Percentiles rank a stretch among this genome's conserved stretches.
Evolutionary conservation across 1,284 basidiomycete species (phyloP).

Genomic region (Fomitiporia mediterranea): DNA sequence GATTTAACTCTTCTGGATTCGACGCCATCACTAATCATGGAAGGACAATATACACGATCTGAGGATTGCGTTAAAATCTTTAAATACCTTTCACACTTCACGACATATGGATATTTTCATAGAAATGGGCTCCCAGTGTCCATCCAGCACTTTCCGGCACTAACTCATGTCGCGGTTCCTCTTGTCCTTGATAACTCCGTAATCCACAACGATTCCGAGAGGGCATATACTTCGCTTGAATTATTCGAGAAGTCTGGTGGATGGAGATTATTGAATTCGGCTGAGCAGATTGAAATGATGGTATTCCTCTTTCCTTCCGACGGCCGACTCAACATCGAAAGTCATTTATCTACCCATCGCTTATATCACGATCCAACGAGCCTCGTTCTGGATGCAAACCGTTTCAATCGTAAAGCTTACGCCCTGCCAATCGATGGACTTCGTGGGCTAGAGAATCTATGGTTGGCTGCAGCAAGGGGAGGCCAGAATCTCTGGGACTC

Average conservation of each 20-base stretch:
- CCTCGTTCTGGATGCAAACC: slow-evolving; percentile 2
- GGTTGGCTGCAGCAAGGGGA: slow-evolving; percentile 1
- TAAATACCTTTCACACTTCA: slow-evolving; percentile 10
- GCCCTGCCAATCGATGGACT: neutral
- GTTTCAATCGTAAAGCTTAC: slow-evolving; percentile 3
- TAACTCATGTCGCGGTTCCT: slow-evolving; percentile 6
- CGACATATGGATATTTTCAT: neutral
- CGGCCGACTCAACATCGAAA: neutral
- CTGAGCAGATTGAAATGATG: slow-evolving; percentile 7
- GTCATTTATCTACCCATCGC: neutral
- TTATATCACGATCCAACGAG: neutral
- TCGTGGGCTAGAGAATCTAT: neutral
- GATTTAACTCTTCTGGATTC: slow-evolving; percentile 5
- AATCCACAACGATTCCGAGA: neutral
- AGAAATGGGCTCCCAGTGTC: slow-evolving; percentile 2
- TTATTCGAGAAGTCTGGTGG: slow-evolving; percentile 1
- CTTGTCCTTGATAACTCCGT: slow-evolving; percentile 3
- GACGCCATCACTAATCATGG: neutral
- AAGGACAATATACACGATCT: neutral
- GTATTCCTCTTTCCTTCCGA: slow-evolving; percentile 1
- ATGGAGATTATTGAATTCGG: neutral
- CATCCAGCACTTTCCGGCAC: slow-evolving; percentile 2
- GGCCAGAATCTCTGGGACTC: slow-evolving; percentile 5
- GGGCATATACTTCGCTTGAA: neutral
- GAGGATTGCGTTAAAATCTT: slow-evolving; percentile 6